Evolutionary conservation across 2,329 filamentous ascomycete species (phyloP), one percentile per base, ranked within the genome.

Genomic region (Talaromyces funiculosus): DNA sequence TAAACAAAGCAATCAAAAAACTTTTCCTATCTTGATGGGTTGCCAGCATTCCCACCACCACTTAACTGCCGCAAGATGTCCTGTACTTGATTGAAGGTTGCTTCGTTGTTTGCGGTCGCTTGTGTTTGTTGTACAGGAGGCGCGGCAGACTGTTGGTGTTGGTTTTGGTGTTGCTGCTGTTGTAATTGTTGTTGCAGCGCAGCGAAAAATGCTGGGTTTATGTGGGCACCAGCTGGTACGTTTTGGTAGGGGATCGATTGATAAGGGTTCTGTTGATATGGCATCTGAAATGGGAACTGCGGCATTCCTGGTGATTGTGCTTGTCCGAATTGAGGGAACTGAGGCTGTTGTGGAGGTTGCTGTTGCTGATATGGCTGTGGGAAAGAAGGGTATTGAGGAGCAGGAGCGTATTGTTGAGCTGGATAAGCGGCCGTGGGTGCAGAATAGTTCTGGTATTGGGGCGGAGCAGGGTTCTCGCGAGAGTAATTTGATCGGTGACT

Each of bases 171-270:
- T 53, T 71, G 66, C 33, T 68, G 67, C 40, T 71, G 69, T 62
- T 77, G 76, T 55, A 75, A 73, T 57, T 77, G 75, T 43, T 78
- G 73, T 60, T 80, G 79, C 42, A 77, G 57, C 20, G 70, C 69
- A 64, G 81, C 79, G 61, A 86, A 77, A 68, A 87, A 82, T 1
- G 81, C 79, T 3, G 84, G 84, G 64, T 85, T 86, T 62, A 85
- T 79, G 65, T 83, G 83, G 9, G 80, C 75, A 63, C 79, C 75
- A 49, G 71, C 71, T 37, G 74, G 71, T 16, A 77, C 68, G 42
- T 75, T 68, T 35, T 68, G 70, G 59, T 74, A 73, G 6, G 77
- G 72, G 55, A 81, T 75, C 38, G 77, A 78, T 64, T 67, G 70
- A 61, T 74, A 73, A 6, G 77, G 72, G 54, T 81, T 75, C 35